These are phyloP conservation scores for Eragrostis curvula DNA, from an alignment of 176 grass and related monocot genomes.

Conservation along the genomic window DNA sequence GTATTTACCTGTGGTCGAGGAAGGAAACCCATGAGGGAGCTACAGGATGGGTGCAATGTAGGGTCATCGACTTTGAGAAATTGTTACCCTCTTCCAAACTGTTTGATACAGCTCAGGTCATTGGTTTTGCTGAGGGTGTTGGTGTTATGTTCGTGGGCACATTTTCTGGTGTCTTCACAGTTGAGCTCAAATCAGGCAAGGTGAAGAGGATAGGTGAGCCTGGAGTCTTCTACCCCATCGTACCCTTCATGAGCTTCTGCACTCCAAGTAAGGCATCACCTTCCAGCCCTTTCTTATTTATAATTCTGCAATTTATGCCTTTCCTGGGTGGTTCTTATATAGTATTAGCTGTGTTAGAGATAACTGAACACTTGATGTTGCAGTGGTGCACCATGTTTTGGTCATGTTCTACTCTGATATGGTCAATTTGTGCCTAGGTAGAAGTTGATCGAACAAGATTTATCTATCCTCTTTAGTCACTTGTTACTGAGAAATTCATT, in stretches of 20 bases:
- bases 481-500: too few species aligned
- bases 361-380: not conserved
- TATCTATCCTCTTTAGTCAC: too few species aligned
- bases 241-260: slow-evolving; percentile 14
- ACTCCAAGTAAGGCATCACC: not conserved
- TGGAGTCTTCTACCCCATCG: not conserved
- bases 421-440: too few species aligned
- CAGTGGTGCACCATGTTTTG: not conserved
- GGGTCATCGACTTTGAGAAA: not conserved
- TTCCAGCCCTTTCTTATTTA: not conserved
- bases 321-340: not conserved
- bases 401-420: not conserved
- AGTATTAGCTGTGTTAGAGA: not conserved
- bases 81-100: not conserved
- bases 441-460: too few species aligned
- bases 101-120: not conserved
- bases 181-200: not conserved
- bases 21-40: not conserved
- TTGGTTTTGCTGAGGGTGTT: not conserved
- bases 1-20: not conserved
- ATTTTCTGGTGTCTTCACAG: not conserved
- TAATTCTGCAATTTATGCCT: not conserved
- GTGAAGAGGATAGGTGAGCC: not conserved
- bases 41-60: not conserved
- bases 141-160: not conserved